phyloP scores from a whole-genome alignment of 495 filamentous ascomycete species.

The Penicillium soppii region DNA sequence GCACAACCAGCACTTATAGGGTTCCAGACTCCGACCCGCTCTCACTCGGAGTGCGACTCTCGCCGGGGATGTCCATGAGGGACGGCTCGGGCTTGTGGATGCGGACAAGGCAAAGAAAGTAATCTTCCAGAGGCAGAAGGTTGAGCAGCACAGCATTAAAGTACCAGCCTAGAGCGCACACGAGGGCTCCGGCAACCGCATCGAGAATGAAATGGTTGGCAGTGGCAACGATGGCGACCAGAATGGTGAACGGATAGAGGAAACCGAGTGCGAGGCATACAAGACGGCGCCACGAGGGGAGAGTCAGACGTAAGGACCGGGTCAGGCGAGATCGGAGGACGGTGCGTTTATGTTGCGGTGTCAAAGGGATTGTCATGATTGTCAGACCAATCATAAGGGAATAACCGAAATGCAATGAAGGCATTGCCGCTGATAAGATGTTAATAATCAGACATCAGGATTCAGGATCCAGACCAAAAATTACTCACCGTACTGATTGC shows the following conservation, averaged over 20 bases:
- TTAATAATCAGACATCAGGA: conserved; percentile 1
- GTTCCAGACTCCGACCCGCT: conserved; percentile 9
- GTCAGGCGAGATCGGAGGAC: conserved; percentile 19
- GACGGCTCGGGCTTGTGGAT: conserved; percentile 58
- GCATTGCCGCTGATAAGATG: conserved; percentile 63
- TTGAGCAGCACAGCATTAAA: conserved; percentile 61
- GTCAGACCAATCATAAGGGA: conserved; percentile 73
- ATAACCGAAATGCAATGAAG: conserved; percentile 78
- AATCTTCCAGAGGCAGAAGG: conserved; percentile 62
- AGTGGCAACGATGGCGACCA: conserved; percentile 68
- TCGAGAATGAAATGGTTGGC: conserved; percentile 76
- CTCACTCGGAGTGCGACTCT: conserved; percentile 23
- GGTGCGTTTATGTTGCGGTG: conserved; percentile 31
- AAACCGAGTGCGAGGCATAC: conserved; percentile 53
- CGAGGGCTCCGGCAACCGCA: conserved; percentile 62
- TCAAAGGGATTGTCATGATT: conserved; percentile 54
- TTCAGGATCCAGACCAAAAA: not conserved
- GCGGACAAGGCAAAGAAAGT: conserved; percentile 60
- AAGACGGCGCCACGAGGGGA: conserved; percentile 46
- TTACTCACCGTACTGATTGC: conserved; percentile 58
- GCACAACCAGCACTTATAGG: not conserved
- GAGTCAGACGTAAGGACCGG: conserved; percentile 19
- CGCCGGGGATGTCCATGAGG: conserved; percentile 8
- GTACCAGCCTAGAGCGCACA: conserved; percentile 57
- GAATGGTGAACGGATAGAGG: conserved; percentile 62